A percentile compares a stretch with the other conserved stretches of the same genome.
Evolutionary conservation across 768 basidiomycete genomes (phyloP).

Genomic region (Leccinum disarticulatum): DNA sequence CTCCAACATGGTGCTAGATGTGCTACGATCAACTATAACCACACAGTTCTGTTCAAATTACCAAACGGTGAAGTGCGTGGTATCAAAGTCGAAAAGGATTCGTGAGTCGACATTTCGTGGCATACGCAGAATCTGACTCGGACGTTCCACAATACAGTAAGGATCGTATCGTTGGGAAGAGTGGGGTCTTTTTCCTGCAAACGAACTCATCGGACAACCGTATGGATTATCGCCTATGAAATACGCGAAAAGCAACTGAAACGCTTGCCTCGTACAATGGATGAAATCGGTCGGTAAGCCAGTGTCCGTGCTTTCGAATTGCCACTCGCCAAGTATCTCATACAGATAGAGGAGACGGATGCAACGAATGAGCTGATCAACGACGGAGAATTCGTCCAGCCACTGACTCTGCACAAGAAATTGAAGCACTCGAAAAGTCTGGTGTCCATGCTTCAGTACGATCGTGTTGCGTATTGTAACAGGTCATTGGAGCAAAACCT

Average conservation of each 20-base stretch:
- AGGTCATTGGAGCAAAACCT: conserved; percentile 9
- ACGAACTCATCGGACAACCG: too few species aligned
- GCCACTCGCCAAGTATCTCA: too few species aligned
- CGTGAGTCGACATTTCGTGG: conserved; percentile 46
- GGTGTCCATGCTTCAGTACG: conserved; percentile 77
- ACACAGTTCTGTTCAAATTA: conserved; percentile 76
- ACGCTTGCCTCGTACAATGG: too few species aligned
- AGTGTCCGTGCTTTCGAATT: too few species aligned
- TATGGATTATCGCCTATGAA: too few species aligned
- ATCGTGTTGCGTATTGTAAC: conserved; percentile 10
- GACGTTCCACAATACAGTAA: conserved; percentile 31
- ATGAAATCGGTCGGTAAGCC: too few species aligned
- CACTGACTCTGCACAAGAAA: conserved; percentile 81
- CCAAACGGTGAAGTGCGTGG: conserved; percentile 80
- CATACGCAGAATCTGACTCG: background rate
- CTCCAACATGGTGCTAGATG: conserved; percentile 15
- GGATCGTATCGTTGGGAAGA: conserved; percentile 76
- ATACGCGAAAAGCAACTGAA: too few species aligned
- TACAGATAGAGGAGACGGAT: too few species aligned
- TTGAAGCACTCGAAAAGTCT: conserved; percentile 76
- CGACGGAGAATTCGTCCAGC: conserved; percentile 81
- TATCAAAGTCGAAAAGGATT: conserved; percentile 67
- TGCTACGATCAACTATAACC: conserved; percentile 56
- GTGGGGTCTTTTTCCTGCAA: conserved; percentile 77
- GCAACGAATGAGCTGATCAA: conserved; percentile 94